phyloP scores from a whole-genome alignment of 169 alveolate species.

The Perkinsus chesapeaki region DNA sequence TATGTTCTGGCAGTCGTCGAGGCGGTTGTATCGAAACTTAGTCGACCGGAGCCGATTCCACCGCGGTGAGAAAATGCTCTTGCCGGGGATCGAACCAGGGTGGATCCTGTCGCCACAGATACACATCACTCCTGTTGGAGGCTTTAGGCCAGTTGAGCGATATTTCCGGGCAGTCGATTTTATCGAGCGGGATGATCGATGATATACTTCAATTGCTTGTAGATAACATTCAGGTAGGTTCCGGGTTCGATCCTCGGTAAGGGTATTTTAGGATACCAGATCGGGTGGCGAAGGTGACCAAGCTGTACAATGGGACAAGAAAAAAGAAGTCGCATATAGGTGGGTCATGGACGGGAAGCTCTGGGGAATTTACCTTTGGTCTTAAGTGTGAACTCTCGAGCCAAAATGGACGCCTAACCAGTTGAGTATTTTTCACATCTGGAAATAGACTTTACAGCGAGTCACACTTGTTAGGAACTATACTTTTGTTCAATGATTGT shows the following conservation, averaged over 20 bases:
- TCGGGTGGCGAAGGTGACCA: not conserved
- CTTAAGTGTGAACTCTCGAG: too few relatives aligned
- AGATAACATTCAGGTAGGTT: not conserved
- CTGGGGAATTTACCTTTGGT: too few relatives aligned
- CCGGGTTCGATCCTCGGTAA: not conserved
- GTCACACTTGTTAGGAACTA: too few relatives aligned
- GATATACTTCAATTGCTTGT: not conserved
- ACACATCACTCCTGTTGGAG: not conserved
- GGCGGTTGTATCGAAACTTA: not conserved
- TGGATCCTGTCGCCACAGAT: not conserved
- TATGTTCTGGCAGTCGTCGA: not conserved
- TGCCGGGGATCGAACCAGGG: not conserved
- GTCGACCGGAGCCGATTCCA: not conserved
- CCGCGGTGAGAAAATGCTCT: not conserved
- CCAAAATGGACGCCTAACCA: too few relatives aligned
- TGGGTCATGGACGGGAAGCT: too few relatives aligned
- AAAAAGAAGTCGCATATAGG: not conserved
- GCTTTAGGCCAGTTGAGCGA: not conserved
- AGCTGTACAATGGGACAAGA: not conserved
- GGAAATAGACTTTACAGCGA: too few relatives aligned
- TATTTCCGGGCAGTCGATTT: not conserved
- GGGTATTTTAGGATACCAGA: not conserved
- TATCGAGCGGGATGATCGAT: not conserved
- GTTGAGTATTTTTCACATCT: too few relatives aligned
- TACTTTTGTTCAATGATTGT: too few relatives aligned